These are phyloP conservation scores for Sonneratia caseolaris DNA, from an alignment of 345 rosid genomes.

Conservation along the genomic window DNA sequence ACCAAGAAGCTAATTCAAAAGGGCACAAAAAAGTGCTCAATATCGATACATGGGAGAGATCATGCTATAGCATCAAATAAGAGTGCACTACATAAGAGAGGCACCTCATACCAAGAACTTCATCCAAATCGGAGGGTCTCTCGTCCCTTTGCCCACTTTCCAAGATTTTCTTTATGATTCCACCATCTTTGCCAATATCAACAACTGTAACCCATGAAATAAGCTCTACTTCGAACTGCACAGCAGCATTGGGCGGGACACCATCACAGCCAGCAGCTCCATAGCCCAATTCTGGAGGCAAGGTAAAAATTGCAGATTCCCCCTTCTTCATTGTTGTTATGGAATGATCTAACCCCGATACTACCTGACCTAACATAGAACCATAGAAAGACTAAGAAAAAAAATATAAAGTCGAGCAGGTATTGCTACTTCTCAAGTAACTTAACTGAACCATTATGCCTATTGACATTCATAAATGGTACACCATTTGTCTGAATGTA, in stretches of 20 bases:
- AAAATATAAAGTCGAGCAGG: neutral
- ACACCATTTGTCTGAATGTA: neutral
- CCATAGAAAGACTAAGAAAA: slow-evolving; percentile 1
- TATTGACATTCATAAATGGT: neutral
- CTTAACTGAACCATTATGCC: neutral
- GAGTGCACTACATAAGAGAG: neutral
- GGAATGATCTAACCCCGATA: slow-evolving; percentile 41
- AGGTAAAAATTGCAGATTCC: slow-evolving; percentile 45
- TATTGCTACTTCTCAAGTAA: neutral
- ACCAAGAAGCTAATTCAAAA: neutral
- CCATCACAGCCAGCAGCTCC: slow-evolving; percentile 29
- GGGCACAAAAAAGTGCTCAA: too few relatives aligned
- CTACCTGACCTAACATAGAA: slow-evolving; percentile 28
- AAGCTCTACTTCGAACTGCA: slow-evolving; percentile 45
- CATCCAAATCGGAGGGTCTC: slow-evolving; percentile 45
- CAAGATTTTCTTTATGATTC: slow-evolving; percentile 46
- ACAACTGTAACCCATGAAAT: slow-evolving; percentile 45
- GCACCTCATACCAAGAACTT: slow-evolving; percentile 41
- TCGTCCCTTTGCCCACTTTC: slow-evolving; percentile 29
- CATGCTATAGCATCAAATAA: neutral
- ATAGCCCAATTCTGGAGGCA: slow-evolving; percentile 40
- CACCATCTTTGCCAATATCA: slow-evolving; percentile 47
- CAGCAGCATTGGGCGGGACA: slow-evolving; percentile 34
- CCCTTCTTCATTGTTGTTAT: slow-evolving; percentile 42
- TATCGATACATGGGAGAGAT: too few relatives aligned